Conservation (phyloP, 148 eudicot species). For the Simmondsia chinensis region DNA sequence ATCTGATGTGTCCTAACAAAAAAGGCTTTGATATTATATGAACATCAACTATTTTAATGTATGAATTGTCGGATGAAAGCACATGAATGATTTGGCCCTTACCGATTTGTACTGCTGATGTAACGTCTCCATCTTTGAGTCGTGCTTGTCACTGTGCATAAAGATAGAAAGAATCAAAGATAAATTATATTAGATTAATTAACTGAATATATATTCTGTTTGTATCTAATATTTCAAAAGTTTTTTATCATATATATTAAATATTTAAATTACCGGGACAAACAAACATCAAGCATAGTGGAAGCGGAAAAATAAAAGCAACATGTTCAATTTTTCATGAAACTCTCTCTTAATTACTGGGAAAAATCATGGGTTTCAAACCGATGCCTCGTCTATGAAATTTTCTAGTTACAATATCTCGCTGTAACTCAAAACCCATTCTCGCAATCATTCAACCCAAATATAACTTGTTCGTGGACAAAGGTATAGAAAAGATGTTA, state of each 20-base stretch:
- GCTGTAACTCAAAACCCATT: too few species aligned
- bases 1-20: too few species aligned
- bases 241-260: background rate
- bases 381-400: too few species aligned
- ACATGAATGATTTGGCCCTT: background rate
- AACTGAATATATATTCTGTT: background rate
- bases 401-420: too few species aligned
- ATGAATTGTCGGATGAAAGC: background rate
- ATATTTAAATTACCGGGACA: slow-evolving; percentile 20
- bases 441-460: too few species aligned
- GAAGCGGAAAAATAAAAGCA: too few species aligned
- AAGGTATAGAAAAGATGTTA: too few species aligned
- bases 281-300: too few species aligned
- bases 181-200: background rate
- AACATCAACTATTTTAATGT: background rate
- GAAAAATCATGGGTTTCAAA: too few species aligned
- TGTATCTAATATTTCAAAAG: background rate
- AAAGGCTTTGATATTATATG: background rate
- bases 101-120: slow-evolving; percentile 16
- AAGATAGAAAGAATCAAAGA: background rate
- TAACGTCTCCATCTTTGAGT: slow-evolving; percentile 17
- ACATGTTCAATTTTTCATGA: too few species aligned
- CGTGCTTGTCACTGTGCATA: slow-evolving; percentile 14
- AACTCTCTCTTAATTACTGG: too few species aligned
- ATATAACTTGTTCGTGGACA: too few species aligned